Evolutionary conservation across 2,329 filamentous ascomycete species (phyloP).

Genomic region (Hymenoscyphus albidus): DNA sequence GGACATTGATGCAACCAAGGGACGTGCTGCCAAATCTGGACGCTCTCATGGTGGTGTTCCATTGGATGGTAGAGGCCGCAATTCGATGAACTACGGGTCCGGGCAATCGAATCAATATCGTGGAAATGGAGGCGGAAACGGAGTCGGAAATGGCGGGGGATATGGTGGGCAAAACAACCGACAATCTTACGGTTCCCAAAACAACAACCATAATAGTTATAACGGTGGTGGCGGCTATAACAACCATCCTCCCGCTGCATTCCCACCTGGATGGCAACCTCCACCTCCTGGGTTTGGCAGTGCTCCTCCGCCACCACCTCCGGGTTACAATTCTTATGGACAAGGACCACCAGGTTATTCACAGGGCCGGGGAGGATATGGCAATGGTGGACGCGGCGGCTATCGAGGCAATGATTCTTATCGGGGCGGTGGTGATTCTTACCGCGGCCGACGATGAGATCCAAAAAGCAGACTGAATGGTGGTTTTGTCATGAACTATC

Average conservation of each 20-base stretch:
- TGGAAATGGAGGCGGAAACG: constrained; percentile 13
- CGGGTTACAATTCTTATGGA: constrained; percentile 27
- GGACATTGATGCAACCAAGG: constrained; percentile 71
- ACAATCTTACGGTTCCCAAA: constrained; percentile 16
- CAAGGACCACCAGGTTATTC: constrained; percentile 24
- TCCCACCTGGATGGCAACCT: constrained; percentile 38
- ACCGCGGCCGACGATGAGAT: constrained; percentile 18
- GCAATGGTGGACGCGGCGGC: constrained; percentile 12
- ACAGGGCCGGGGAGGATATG: constrained; percentile 21
- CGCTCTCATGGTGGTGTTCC: constrained; percentile 67
- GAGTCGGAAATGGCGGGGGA: constrained; percentile 7
- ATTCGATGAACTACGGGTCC: constrained; percentile 51
- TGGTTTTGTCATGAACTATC: background rate
- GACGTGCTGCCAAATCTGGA: constrained; percentile 61
- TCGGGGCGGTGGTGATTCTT: constrained; percentile 11
- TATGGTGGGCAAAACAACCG: constrained; percentile 20
- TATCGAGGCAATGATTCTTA: constrained; percentile 17
- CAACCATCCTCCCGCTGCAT: constrained; percentile 22
- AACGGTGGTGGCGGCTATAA: constrained; percentile 3
- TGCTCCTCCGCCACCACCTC: constrained; percentile 45
- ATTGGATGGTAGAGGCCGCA: constrained; percentile 47
- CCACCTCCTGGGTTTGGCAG: constrained; percentile 47
- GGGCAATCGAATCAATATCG: constrained; percentile 20
- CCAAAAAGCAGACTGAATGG: background rate
- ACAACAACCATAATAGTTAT: constrained; percentile 19